Base-by-base conservation (phyloP, 2,329 filamentous ascomycete species). In the Xenoacremonium recifei region DNA sequence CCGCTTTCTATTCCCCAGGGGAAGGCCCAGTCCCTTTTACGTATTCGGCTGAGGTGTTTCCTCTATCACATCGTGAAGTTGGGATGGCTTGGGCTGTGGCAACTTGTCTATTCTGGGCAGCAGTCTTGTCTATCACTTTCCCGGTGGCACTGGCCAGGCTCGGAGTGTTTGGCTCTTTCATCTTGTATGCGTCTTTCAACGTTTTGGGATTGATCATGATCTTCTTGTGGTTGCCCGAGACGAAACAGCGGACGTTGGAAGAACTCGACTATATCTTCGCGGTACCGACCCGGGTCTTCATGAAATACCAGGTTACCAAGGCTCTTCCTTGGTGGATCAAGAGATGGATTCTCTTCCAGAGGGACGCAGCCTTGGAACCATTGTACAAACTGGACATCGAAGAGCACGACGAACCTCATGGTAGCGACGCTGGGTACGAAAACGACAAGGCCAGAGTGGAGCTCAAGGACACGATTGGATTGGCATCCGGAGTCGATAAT, bases 21-120 rank as follows among this genome's bases (percentile, higher is more conserved):
- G 84, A 87, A 64, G 84, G 81, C 0, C 78, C 79, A 4, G 83
- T 87, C 6, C 82, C 83, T 0, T 87, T 83, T 57, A 79, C 80
- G 0, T 87, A 87, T 64, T 77, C 74, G 5, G 82, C 84, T 31
- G 84, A 87, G 60, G 80, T 86, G 2, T 87, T 84, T 58, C 84
- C 84, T 0, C 73, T 87, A 1, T 84, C 80, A 2, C 83, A 87
- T 59, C 75, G 84, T 54, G 84, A 87, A 57, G 73, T 87, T 18
- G 84, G 84, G 42, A 87, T 88, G 84, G 76, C 75, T 0, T 86
- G 77, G 64, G 78, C 82, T 6, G 83, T 87, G 7, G 80, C 83
- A 2, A 85, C 80, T 1, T 84, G 80, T 48, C 68, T 84, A 6
- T 75, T 75, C 54, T 80, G 74, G 73, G 79, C 78, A 0, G 71